Base-by-base conservation (phyloP, 768 basidiomycete genomes). In the Termitomyces titanicus region DNA sequence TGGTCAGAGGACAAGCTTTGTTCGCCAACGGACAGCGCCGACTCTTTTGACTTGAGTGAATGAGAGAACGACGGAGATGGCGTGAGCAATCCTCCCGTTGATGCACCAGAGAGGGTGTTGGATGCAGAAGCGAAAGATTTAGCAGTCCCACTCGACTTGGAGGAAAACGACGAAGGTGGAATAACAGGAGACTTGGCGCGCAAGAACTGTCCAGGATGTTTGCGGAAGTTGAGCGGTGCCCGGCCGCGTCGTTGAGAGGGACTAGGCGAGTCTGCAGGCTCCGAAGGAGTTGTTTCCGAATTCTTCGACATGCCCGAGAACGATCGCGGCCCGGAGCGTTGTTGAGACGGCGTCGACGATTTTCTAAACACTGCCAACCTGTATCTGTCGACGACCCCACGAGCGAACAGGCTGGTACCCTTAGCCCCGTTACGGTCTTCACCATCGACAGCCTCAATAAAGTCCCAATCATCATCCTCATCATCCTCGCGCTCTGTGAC, bases 381-480 rank as follows among this genome's bases (percentile, higher is more conserved):
- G 67, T 95, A 96, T 51, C 88, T 80, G 67, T 96, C 93, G 49
- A 94, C 91, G 46, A 94, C 89, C 5, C 93, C 93, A n/a, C 92
- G 84, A 40, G 93, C 88, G 65, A 94, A 94, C 37, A 94, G 78
- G 65, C 87, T 94, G 18, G 84, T 82, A 7, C 85, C 91, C 64
- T 86, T 85, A 24, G 86, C 74, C 17, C 92, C 91, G 58, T 94
- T 93, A 57, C 85, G 79, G 54, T 92, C 92, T 65, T 92, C 91
- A n/a, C 83, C 85, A 59, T 88, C 87, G 5, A 74, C 89, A 37
- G 81, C 82, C 63, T 93, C 90, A 57, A 96, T 80, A 59, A 94
- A 82, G 79, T 94, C 93, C 93, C 94, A 96, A 54, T 94, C 93
- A 39, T 92, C 89, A 48, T 93, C 92, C 51, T 86, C 84, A 18